Base-by-base conservation (phyloP, 1,139 yeast genomes). In the Debaryomyces singareniensis region DNA sequence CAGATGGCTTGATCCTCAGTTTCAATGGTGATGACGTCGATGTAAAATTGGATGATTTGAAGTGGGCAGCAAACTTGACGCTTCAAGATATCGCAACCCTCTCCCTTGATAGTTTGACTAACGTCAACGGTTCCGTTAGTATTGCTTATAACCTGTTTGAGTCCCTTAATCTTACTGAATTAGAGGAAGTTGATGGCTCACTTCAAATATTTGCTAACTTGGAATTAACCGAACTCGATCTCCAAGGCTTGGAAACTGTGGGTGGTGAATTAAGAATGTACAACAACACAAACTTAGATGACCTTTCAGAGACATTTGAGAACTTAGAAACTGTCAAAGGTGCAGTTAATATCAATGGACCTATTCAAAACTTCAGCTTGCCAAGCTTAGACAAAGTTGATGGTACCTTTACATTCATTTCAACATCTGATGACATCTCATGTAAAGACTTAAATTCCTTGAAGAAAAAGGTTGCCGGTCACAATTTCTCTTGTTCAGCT, bases 21-120 rank as follows among this genome's bases (percentile, higher is more conserved):
- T 67, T 67, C 58, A 67, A 67, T 55, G 51, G 56, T 41, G 71
- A 66, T 47, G 47, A 60, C 26, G 62, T 68, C 45, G 51, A 55
- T 24, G 55, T 67, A 37, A 50, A 43, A 26, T 51, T 67, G 43
- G 62, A 65, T 39, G 35, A 46, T 32, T 61, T 67, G 49, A 32
- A 42, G 26, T 61, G 66, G 65, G 69, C 71, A 24, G 55, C 69
- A 29, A 65, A 66, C 52, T 53, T 67, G 43, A 64, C 71, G 34
- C 45, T 67, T 33, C 71, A 66, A 48, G 71, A 66, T 43, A 64
- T 59, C 28, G 45, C 51, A 18, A 44, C 47, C 13, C 40, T 66
- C 20, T 44, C 53, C 24, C 61, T 58, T 32, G 30, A 47, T 20
- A 55, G 55, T 48, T 61, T 67, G 51, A 47, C 64, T 30, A 36